A percentile compares a stretch with the other conserved stretches of the same genome.
phyloP scores from a whole-genome alignment of 176 grass and related monocot species.

The Melocanna baccifera region DNA sequence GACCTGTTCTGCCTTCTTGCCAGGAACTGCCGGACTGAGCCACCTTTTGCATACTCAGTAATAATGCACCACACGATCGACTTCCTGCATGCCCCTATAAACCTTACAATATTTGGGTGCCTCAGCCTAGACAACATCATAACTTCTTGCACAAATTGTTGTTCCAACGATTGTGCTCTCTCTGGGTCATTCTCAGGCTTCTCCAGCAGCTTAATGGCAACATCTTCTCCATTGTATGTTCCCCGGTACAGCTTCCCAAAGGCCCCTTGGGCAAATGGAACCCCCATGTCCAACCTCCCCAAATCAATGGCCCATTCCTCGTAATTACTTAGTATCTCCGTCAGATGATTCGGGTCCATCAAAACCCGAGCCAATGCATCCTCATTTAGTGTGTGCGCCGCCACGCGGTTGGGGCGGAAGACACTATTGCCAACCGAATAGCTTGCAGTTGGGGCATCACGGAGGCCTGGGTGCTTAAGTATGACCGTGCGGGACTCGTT shows the following conservation, averaged over 20 bases:
- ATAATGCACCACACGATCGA: conserved; percentile 96
- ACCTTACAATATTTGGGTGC: conserved; percentile 90
- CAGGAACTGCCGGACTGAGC: conserved; percentile 87
- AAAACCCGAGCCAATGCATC: conserved; percentile 77
- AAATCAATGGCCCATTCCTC: conserved; percentile 94
- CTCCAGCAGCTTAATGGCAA: conserved; percentile 91
- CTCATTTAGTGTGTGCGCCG: conserved; percentile 58
- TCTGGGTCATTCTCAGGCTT: conserved; percentile 85
- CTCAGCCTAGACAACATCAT: conserved; percentile 91
- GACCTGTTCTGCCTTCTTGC: conserved; percentile 79
- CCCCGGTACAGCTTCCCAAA: conserved; percentile 94
- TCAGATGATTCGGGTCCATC: conserved; percentile 72
- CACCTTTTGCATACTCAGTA: conserved; percentile 95
- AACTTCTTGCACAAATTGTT: conserved; percentile 97
- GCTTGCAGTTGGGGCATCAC: conserved; percentile 51
- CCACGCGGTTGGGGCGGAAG: conserved; percentile 70
- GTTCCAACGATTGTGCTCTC: conserved; percentile 88
- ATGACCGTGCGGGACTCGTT: conserved; percentile 80
- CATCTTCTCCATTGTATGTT: conserved; percentile 88
- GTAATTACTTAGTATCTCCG: conserved; percentile 75
- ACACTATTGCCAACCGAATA: conserved; percentile 85
- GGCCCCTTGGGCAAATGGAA: conserved; percentile 84
- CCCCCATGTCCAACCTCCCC: conserved; percentile 80
- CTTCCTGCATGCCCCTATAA: conserved; percentile 96
- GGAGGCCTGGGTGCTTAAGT: conserved; percentile 87